These are phyloP conservation scores for Fusarium sp. DNA, from an alignment of 2,329 filamentous ascomycete genomes.

Conservation along the genomic window DNA sequence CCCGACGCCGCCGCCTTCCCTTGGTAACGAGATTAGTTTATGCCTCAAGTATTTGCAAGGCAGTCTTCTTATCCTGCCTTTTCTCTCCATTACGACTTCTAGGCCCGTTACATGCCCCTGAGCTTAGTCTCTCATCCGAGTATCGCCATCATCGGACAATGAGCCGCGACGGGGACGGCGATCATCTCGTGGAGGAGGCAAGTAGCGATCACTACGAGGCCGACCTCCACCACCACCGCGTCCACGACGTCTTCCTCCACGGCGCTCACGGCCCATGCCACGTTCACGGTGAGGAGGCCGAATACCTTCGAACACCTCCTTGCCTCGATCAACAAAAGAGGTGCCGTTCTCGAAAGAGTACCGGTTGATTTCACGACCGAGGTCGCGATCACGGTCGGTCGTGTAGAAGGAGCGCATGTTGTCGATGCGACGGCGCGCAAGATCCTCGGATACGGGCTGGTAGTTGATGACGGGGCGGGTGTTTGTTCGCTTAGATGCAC, in stretches of 20 bases:
- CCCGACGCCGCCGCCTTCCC: conserved; percentile 17
- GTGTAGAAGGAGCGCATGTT: conserved; percentile 66
- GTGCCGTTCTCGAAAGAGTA: conserved; percentile 81
- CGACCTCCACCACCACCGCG: conserved; percentile 48
- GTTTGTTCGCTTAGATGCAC: conserved; percentile 55
- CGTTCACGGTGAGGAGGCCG: conserved; percentile 70
- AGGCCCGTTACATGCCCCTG: background rate
- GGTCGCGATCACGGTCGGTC: conserved; percentile 56
- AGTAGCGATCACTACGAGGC: conserved; percentile 54
- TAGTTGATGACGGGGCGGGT: conserved; percentile 61
- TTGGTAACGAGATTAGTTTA: background rate
- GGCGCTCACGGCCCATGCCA: conserved; percentile 54
- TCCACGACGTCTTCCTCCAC: conserved; percentile 54
- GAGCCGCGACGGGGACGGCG: conserved; percentile 31
- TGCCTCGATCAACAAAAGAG: conserved; percentile 78
- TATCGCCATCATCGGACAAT: conserved; percentile 23
- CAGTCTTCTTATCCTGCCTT: background rate
- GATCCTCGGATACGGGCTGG: conserved; percentile 73
- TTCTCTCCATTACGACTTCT: background rate
- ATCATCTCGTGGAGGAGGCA: conserved; percentile 45
- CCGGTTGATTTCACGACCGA: conserved; percentile 71
- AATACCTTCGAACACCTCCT: conserved; percentile 77
- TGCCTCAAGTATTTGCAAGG: conserved; percentile 1
- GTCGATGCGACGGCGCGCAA: conserved; percentile 76
- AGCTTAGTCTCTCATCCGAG: conserved; percentile 28